A percentile compares a stretch with the other conserved stretches of the same genome.
phyloP scores from a whole-genome alignment of 2,329 filamentous ascomycete genomes.

The Aspergillus sp. region DNA sequence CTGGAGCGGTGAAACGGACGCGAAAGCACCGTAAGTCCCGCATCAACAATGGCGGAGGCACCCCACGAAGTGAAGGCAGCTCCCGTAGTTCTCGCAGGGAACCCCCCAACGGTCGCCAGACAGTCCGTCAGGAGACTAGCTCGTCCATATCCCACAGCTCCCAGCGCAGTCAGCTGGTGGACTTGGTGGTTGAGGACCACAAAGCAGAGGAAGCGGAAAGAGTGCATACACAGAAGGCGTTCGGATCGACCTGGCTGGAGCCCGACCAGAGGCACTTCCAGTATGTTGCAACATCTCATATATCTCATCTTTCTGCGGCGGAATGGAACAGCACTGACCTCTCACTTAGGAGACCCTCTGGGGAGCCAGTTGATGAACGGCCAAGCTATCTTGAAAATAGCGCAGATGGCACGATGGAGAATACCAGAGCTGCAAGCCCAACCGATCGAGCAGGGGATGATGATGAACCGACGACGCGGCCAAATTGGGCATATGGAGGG shows the following conservation, averaged over 20 bases:
- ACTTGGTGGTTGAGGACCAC: constrained; percentile 66
- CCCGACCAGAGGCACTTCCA: constrained; percentile 37
- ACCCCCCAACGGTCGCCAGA: constrained; percentile 25
- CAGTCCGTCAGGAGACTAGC: constrained; percentile 33
- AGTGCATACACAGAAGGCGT: constrained; percentile 63
- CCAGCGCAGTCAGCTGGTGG: constrained; percentile 64
- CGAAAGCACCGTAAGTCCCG: constrained; percentile 40
- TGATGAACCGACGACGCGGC: constrained; percentile 19
- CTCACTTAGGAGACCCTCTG: constrained; percentile 33
- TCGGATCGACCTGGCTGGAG: constrained; percentile 62
- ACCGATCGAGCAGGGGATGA: constrained; percentile 10
- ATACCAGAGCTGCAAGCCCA: constrained; percentile 4
- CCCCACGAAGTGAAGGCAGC: constrained; percentile 29
- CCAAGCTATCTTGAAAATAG: neutral
- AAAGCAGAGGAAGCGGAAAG: constrained; percentile 64
- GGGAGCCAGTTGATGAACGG: constrained; percentile 33
- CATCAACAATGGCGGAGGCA: constrained; percentile 26
- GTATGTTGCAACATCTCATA: constrained; percentile 27
- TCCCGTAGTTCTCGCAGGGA: constrained; percentile 38
- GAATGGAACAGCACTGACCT: constrained; percentile 19
- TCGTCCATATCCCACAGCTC: constrained; percentile 57
- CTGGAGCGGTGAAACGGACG: constrained; percentile 41
- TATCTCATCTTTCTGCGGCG: neutral
- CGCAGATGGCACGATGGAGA: neutral
- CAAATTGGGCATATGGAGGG: constrained; percentile 32